These are phyloP conservation scores for Ophiorrhiza pumila DNA, from an alignment of 257 asterid genomes.

Conservation along the genomic window DNA sequence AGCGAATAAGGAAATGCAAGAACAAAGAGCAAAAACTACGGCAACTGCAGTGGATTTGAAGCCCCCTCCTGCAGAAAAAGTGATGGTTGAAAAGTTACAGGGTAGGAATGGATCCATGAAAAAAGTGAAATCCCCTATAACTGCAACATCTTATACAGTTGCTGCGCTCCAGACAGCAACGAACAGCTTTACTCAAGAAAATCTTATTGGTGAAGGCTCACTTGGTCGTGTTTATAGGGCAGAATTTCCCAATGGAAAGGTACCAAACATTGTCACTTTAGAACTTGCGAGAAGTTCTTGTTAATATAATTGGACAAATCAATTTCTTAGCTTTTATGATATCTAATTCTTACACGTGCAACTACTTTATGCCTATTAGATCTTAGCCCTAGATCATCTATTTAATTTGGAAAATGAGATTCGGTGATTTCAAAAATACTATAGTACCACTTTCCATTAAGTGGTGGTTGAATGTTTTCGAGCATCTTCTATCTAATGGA, in stretches of 20 bases:
- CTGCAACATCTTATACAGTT: constrained; percentile 76
- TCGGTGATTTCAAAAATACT: background rate
- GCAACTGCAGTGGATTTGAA: constrained; percentile 54
- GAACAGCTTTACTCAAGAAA: constrained; percentile 94
- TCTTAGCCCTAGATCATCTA: background rate
- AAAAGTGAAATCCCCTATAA: constrained; percentile 67
- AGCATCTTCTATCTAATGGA: background rate
- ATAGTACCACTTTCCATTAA: no score
- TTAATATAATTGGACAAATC: background rate
- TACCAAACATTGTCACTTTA: constrained; percentile 28
- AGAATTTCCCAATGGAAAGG: constrained; percentile 88
- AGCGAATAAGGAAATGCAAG: constrained; percentile 69
- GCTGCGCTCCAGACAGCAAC: constrained; percentile 90
- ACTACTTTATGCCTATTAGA: background rate
- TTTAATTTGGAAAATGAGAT: background rate
- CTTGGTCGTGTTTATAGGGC: constrained; percentile 96
- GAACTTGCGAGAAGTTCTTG: background rate
- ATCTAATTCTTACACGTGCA: no score
- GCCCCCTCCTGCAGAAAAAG: constrained; percentile 66
- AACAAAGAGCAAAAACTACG: constrained; percentile 50
- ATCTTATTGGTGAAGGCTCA: constrained; percentile 93
- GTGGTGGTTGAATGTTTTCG: background rate
- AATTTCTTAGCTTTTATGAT: background rate
- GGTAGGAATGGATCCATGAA: constrained; percentile 72
- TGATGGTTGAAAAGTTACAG: constrained; percentile 56